A percentile compares a stretch with the other conserved stretches of the same genome.
phyloP scores from a whole-genome alignment of 192 early-diverging fungal genomes.

The Coemansia sp. region DNA sequence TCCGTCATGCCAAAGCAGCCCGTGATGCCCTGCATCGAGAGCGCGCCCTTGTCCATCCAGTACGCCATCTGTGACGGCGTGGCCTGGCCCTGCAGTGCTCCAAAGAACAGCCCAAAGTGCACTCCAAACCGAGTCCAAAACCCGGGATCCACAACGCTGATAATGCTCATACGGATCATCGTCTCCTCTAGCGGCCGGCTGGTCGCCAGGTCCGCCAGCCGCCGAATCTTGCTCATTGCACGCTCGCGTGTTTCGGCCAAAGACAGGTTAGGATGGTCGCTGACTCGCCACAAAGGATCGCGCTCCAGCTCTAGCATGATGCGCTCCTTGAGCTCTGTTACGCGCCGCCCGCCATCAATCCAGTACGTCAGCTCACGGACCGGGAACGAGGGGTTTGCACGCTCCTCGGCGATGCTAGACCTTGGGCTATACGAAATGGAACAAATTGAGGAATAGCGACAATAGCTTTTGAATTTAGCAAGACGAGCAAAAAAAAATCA shows the following conservation, averaged over 20 bases:
- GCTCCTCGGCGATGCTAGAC: constrained; percentile 71
- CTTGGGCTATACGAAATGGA: constrained; percentile 35
- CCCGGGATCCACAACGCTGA: constrained; percentile 82
- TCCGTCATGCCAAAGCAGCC: constrained; percentile 97
- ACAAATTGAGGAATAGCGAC: not conserved
- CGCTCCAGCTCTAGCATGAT: constrained; percentile 88
- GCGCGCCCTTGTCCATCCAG: constrained; percentile 84
- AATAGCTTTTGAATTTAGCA: constrained; percentile 6
- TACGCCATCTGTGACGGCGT: constrained; percentile 83
- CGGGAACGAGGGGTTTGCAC: constrained; percentile 74
- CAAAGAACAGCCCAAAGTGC: constrained; percentile 89
- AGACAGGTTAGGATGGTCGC: constrained; percentile 77
- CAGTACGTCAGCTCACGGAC: constrained; percentile 81
- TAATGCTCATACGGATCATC: constrained; percentile 77
- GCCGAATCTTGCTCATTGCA: constrained; percentile 81
- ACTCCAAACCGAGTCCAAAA: constrained; percentile 94
- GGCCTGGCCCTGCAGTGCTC: constrained; percentile 81
- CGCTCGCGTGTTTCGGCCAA: constrained; percentile 79
- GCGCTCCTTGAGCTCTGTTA: constrained; percentile 70
- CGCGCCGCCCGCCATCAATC: constrained; percentile 77
- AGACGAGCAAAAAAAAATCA: not conserved
- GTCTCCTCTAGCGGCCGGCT: constrained; percentile 73
- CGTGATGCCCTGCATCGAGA: constrained; percentile 79
- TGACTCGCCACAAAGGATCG: constrained; percentile 80
- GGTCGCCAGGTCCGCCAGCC: constrained; percentile 71